Evolutionary conservation across 208 protist genomes (phyloP).

Genomic region (Leptomonas seymouri): DNA sequence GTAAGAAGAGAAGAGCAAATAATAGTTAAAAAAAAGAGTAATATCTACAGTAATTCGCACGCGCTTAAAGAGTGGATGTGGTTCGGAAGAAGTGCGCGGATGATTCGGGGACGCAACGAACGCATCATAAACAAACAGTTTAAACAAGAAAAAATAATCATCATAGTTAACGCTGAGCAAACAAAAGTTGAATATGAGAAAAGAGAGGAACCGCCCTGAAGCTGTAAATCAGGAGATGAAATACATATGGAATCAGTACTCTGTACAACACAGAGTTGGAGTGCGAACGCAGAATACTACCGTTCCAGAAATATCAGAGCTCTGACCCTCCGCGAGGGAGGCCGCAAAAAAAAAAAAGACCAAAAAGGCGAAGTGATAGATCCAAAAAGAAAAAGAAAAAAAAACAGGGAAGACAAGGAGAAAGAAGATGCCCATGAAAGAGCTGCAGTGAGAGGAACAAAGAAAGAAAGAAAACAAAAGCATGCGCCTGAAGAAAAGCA

Average conservation of each 20-base stretch:
- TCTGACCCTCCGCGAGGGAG: too few relatives aligned
- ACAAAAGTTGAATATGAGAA: constrained; percentile 9
- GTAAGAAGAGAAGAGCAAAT: too few relatives aligned
- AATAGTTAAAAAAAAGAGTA: not conserved
- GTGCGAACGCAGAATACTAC: not conserved
- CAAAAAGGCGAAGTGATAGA: not conserved
- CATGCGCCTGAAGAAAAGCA: too few relatives aligned
- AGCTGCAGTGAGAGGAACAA: too few relatives aligned
- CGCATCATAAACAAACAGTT: not conserved
- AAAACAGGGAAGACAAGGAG: too few relatives aligned
- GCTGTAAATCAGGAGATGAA: constrained; percentile 2
- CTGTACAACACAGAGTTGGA: too few relatives aligned
- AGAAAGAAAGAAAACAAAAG: too few relatives aligned
- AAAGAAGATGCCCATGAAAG: not conserved
- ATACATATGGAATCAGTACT: too few relatives aligned
- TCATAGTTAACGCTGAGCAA: not conserved
- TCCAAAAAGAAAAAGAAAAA: too few relatives aligned
- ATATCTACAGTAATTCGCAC: not conserved
- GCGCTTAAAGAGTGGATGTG: not conserved
- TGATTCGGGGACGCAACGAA: not conserved
- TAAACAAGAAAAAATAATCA: constrained; percentile 14
- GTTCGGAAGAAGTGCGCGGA: not conserved
- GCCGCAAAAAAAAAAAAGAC: not conserved
- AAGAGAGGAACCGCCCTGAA: constrained; percentile 16
- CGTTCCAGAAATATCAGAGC: too few relatives aligned